Evolutionary conservation across 2,329 filamentous ascomycete species (phyloP).

Genomic region (Cryphonectria nitschkei): DNA sequence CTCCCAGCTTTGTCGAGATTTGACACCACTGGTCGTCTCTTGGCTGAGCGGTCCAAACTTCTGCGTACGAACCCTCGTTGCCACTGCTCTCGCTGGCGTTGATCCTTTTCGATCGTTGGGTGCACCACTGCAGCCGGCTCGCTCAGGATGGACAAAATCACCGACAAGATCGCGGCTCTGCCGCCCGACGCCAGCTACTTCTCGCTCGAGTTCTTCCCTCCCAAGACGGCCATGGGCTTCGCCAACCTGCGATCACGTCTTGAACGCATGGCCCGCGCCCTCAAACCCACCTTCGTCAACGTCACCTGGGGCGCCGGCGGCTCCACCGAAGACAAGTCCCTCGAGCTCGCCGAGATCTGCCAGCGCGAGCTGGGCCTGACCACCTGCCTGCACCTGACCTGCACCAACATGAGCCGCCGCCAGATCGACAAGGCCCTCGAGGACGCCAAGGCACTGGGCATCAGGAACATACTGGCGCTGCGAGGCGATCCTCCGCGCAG

Average conservation of each 20-base stretch:
- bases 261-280: constrained; percentile 89
- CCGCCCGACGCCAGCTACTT: constrained; percentile 83
- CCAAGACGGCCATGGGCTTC: constrained; percentile 95
- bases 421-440: constrained; percentile 88
- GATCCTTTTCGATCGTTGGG: background rate
- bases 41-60: background rate
- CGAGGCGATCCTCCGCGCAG: constrained; percentile 88
- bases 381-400: constrained; percentile 94
- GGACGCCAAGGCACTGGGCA: constrained; percentile 86
- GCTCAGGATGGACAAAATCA: constrained; percentile 77
- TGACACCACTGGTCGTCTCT: background rate
- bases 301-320: constrained; percentile 98
- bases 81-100: background rate
- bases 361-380: constrained; percentile 90
- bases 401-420: constrained; percentile 92
- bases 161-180: constrained; percentile 91
- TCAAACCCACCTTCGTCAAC: constrained; percentile 92
- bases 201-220: constrained; percentile 98
- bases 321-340: constrained; percentile 85
- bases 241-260: constrained; percentile 91
- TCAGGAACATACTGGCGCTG: constrained; percentile 91
- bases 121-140: background rate
- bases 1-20: background rate
- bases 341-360: constrained; percentile 93
- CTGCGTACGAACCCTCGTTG: background rate